Percentiles rank a stretch among this genome's conserved stretches.
Evolutionary conservation across 805 yeast genomes (phyloP).

Genomic region (Saccharomyces eubayanus): DNA sequence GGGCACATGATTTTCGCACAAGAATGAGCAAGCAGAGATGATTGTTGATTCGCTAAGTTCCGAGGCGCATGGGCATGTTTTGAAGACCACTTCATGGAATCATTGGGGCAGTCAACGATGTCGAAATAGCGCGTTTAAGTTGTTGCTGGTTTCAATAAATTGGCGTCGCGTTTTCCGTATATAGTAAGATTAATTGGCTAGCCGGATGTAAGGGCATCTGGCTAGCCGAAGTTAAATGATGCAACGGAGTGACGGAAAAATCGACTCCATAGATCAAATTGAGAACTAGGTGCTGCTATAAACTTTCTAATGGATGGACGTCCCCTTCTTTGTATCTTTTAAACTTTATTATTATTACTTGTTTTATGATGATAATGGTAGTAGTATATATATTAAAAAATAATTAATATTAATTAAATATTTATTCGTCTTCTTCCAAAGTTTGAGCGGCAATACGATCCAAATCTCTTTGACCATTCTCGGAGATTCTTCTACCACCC

Average conservation of each 20-base stretch:
- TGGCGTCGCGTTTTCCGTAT: neutral
- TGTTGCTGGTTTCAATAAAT: neutral
- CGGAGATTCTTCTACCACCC: constrained; percentile 98
- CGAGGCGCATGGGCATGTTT: neutral
- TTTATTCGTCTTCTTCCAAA: constrained; percentile 72
- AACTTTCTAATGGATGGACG: neutral
- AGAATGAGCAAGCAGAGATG: neutral
- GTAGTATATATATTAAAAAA: neutral
- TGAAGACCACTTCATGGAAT: too few relatives aligned
- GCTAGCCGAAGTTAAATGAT: neutral
- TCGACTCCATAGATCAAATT: neutral
- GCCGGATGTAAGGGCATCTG: neutral
- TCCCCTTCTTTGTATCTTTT: neutral
- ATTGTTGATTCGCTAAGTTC: neutral
- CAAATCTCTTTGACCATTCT: constrained; percentile 99
- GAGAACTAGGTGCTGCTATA: neutral
- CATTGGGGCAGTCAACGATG: neutral
- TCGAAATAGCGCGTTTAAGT: neutral
- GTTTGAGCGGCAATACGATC: constrained; percentile 99
- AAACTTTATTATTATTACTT: neutral
- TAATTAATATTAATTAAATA: neutral
- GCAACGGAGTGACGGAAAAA: neutral
- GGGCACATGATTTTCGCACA: neutral
- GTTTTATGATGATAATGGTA: neutral
- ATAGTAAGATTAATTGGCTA: neutral